Percentiles rank a stretch among this genome's conserved stretches.
phyloP scores from a whole-genome alignment of 139 green algal species.

The Mychonastes homosphaera region DNA sequence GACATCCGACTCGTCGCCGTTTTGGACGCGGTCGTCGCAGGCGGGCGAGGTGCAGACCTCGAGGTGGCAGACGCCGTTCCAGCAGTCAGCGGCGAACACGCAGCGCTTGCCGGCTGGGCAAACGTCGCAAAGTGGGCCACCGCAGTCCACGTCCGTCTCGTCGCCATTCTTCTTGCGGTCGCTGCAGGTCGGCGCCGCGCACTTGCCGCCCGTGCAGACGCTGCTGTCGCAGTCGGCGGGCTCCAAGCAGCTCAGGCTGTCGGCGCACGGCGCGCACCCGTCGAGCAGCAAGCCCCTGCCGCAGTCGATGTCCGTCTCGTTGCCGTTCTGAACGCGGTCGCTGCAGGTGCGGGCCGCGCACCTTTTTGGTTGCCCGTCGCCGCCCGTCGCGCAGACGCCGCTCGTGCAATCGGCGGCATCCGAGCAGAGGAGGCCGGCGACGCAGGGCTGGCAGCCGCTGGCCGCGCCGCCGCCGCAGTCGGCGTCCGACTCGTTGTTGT shows the following conservation, averaged over 20 bases:
- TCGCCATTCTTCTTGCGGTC: background rate
- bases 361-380: background rate
- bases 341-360: too few relatives aligned
- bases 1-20: background rate
- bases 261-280: background rate
- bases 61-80: background rate
- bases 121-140: background rate
- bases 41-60: too few relatives aligned
- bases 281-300: background rate
- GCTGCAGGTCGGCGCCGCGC: background rate
- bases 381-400: background rate
- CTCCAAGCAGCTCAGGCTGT: background rate
- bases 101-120: background rate
- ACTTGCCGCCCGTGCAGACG: background rate
- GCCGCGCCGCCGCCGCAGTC: background rate
- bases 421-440: background rate
- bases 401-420: background rate
- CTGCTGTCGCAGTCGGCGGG: background rate
- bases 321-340: background rate
- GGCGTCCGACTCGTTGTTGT: background rate
- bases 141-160: background rate
- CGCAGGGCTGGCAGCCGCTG: background rate
- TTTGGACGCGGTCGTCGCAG: background rate
- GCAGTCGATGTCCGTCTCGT: background rate
- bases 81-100: background rate